Evolutionary conservation across 768 basidiomycete species (phyloP).

Genomic region (Pleurotus ostreatus): DNA sequence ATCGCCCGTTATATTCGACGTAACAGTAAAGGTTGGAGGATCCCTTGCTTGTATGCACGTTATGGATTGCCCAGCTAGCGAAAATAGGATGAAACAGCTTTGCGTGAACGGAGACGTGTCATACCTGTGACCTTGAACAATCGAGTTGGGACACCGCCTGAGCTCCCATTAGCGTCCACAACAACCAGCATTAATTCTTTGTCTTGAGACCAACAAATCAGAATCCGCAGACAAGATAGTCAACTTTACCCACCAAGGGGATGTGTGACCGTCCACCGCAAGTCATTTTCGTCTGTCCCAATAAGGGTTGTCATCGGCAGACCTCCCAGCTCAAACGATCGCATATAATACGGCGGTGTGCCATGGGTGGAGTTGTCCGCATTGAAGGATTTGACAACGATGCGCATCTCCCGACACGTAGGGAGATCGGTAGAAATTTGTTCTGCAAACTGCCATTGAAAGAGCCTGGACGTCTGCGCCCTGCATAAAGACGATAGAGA

Average conservation of each 20-base stretch:
- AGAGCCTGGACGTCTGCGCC: slow-evolving; percentile 18
- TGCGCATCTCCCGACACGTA: slow-evolving; percentile 21
- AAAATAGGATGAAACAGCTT: background rate
- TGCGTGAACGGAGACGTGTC: slow-evolving; percentile 9
- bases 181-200: slow-evolving; percentile 38
- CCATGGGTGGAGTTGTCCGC: slow-evolving; percentile 12
- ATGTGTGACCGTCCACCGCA: slow-evolving; percentile 40
- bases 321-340: slow-evolving; percentile 35
- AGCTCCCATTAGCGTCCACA: slow-evolving; percentile 38
- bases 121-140: slow-evolving; percentile 33
- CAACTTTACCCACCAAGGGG: slow-evolving; percentile 29
- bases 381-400: slow-evolving; percentile 20
- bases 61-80: slow-evolving; percentile 14
- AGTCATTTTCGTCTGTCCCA: slow-evolving; percentile 29
- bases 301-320: slow-evolving; percentile 29
- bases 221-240: background rate
- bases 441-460: slow-evolving; percentile 28
- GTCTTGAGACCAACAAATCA: slow-evolving; percentile 22
- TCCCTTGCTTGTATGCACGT: slow-evolving; percentile 12
- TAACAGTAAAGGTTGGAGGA: slow-evolving; percentile 16
- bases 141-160: slow-evolving; percentile 33
- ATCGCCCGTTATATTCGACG: slow-evolving; percentile 30
- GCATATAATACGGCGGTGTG: slow-evolving; percentile 37
- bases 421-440: slow-evolving; percentile 17
- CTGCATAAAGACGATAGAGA: slow-evolving; percentile 3